Conservation (phyloP, 2,329 filamentous ascomycete species). For the Curvularia sp. region DNA sequence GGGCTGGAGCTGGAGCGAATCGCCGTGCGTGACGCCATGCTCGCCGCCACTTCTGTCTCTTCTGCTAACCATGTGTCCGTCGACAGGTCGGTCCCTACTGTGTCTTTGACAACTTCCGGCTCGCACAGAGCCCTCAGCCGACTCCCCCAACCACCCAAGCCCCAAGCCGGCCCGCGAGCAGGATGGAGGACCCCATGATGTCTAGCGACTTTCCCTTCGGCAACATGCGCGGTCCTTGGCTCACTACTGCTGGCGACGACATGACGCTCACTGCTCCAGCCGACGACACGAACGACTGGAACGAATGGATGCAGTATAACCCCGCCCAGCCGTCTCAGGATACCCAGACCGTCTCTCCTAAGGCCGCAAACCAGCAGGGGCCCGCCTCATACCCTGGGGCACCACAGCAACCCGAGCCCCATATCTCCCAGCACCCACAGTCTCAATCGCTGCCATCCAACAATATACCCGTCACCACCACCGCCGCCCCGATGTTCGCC, state of each 20-base stretch:
- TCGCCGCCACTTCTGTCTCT: slow-evolving; percentile 7
- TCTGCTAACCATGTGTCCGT: slow-evolving; percentile 37
- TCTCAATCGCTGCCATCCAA: slow-evolving; percentile 34
- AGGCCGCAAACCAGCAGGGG: slow-evolving; percentile 36
- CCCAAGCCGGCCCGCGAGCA: slow-evolving; percentile 16
- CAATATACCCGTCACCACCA: slow-evolving; percentile 23
- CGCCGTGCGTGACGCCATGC: slow-evolving; percentile 45
- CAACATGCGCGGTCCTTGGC: slow-evolving; percentile 45
- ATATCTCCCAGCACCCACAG: slow-evolving; percentile 36
- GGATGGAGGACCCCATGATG: slow-evolving; percentile 48
- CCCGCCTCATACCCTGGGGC: slow-evolving; percentile 39
- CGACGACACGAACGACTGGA: slow-evolving; percentile 51
- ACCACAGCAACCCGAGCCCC: slow-evolving; percentile 36
- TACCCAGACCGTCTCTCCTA: slow-evolving; percentile 28
- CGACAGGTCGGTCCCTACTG: slow-evolving; percentile 50
- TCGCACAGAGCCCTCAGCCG: slow-evolving; percentile 30
- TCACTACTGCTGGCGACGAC: slow-evolving; percentile 45
- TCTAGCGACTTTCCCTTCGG: slow-evolving; percentile 44
- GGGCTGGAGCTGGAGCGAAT: slow-evolving; percentile 48
- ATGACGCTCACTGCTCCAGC: slow-evolving; percentile 40
- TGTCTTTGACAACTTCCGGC: slow-evolving; percentile 47
- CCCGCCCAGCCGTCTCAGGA: slow-evolving; percentile 48
- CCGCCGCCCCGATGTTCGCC: slow-evolving; percentile 31
- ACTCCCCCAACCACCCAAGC: slow-evolving; percentile 15
- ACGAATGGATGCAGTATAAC: slow-evolving; percentile 58